Evolutionary conservation across 345 rosid genomes (phyloP), one percentile per base, ranked within the genome.

Genomic region (Eucalyptus regnans): DNA sequence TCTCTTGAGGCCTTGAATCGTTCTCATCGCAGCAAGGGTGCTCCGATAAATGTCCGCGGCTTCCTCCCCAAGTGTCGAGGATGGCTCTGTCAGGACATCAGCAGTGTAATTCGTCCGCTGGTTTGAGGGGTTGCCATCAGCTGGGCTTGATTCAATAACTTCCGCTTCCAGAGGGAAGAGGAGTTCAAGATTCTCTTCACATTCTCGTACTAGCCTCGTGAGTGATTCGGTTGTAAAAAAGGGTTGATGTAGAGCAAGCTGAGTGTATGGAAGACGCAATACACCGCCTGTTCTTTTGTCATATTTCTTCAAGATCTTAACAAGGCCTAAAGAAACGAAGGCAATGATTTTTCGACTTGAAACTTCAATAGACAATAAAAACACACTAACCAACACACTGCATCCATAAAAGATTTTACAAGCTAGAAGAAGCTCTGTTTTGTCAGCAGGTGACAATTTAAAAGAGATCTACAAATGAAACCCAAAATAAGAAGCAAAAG

Each of bases 1-100:
- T 91, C 94, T 96, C 89, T 92, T 96, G 89, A 97, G 96, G 88
- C 99, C 98, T 54, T 92, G 91, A 71, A 97, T 96, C 7, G 99
- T 96, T 91, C 94, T 94, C 97, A 97, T 96, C 46, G 99, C 99
- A 87, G 99, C 99, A 80, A 97, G 96, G 79, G 99, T 97, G 90
- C 99, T 94, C 58, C 97, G 93, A 87, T 97, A 97, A 37, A 96
- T 93, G 90, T 95, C 96, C 44, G 93, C 91, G 33, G 95, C 93
- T 85, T 94, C 97, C 87, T 95, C 92, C 31, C 95, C 97, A 3
- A 95, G 93, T 41, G 92, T 92, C 31, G 92, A 91, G 9, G 97
- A 91, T 76, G 94, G 88, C 88, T 94, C 94, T 17, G 87, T 87
- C 12, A 91, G 87, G 50, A 90, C 90, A 50, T 91, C 91, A 64